These are phyloP conservation scores for Neofusicoccum parvum DNA, from an alignment of 2,329 filamentous ascomycete genomes.

Conservation along the genomic window DNA sequence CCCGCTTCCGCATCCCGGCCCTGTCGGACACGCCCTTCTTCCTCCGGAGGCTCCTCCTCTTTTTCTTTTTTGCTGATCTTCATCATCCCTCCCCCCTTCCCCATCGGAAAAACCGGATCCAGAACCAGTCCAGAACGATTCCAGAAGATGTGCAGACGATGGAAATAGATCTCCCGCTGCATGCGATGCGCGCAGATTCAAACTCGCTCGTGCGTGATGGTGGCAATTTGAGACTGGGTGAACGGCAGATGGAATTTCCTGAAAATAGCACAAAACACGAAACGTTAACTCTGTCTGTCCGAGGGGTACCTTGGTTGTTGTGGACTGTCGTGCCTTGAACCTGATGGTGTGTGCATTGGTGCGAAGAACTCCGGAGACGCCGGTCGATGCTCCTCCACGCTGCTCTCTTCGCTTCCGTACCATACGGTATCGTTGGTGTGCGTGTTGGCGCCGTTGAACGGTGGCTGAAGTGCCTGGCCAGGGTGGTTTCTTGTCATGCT, in stretches of 20 bases:
- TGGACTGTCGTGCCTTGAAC: constrained; percentile 12
- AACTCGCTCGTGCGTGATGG: neutral
- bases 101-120: too few relatives aligned
- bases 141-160: neutral
- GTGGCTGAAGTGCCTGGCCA: too few relatives aligned
- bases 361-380: neutral
- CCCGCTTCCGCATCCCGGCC: too few relatives aligned
- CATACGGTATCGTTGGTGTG: neutral
- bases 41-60: too few relatives aligned
- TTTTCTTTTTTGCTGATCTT: too few relatives aligned
- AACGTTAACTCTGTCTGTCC: neutral
- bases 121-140: neutral
- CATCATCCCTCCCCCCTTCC: too few relatives aligned
- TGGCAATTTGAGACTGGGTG: neutral
- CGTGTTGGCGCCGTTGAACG: too few relatives aligned
- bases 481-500: neutral
- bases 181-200: neutral
- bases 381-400: neutral
- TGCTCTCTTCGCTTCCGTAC: constrained; percentile 3
- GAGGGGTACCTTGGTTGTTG: neutral
- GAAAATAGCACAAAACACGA: neutral
- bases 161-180: neutral
- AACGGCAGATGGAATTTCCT: constrained; percentile 12
- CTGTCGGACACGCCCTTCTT: too few relatives aligned
- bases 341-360: neutral